Evolutionary conservation across 805 yeast species (phyloP).

Genomic region (Torulaspora gathmanii): DNA sequence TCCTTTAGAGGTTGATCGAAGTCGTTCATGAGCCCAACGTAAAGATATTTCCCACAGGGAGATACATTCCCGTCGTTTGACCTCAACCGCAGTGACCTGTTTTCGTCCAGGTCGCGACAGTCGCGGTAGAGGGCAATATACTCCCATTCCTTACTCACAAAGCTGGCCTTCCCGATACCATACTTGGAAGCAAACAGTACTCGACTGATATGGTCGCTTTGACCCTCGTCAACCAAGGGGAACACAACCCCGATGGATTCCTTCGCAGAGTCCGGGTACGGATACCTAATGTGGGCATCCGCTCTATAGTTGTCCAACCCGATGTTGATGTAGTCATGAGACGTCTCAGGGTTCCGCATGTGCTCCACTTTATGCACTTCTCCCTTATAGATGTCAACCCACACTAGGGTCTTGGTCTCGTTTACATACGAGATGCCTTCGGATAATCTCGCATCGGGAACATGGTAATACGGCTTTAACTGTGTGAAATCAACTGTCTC

Average conservation of each 20-base stretch:
- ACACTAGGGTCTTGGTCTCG: conserved; percentile 45
- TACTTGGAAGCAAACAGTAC: conserved; percentile 57
- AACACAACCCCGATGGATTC: conserved; percentile 67
- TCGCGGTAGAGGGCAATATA: conserved; percentile 36
- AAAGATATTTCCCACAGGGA: conserved; percentile 61
- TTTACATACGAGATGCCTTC: conserved; percentile 67
- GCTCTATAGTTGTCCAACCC: conserved; percentile 9
- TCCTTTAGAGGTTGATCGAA: conserved; percentile 40
- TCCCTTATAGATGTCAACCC: conserved; percentile 42
- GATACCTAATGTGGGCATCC: conserved; percentile 6
- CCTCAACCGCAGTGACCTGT: conserved; percentile 39
- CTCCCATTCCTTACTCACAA: conserved; percentile 39
- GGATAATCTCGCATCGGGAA: conserved; percentile 40
- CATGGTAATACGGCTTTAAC: conserved; percentile 21
- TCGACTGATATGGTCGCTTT: conserved; percentile 35
- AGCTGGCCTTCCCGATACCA: conserved; percentile 58
- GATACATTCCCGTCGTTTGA: conserved; percentile 84
- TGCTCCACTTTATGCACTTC: conserved; percentile 35
- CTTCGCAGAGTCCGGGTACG: conserved; percentile 22
- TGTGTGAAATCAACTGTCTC: conserved; percentile 9
- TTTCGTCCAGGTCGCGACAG: conserved; percentile 32
- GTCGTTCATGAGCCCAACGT: conserved; percentile 77
- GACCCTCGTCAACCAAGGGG: conserved; percentile 42
- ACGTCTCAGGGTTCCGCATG: conserved; percentile 21
- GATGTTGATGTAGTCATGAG: conserved; percentile 18